phyloP scores from a whole-genome alignment of 192 early-diverging fungal genomes.

The Dissophora globulifera region DNA sequence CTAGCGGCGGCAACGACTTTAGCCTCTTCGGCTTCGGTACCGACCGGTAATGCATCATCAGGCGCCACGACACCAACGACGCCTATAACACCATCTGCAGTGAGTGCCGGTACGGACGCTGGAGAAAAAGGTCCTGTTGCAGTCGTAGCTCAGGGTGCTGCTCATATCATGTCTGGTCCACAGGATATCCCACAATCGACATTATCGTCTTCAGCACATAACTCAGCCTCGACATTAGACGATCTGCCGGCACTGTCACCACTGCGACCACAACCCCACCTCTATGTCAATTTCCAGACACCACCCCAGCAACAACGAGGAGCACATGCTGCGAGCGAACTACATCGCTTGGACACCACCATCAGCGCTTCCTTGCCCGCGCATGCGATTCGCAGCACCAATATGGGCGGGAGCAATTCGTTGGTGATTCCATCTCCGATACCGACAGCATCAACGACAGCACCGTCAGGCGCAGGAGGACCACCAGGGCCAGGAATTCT shows the following conservation, averaged over 20 bases:
- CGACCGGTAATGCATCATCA: too few relatives aligned
- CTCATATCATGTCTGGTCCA: slow-evolving; percentile 52
- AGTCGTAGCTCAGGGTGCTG: slow-evolving; percentile 25
- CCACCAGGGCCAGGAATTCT: slow-evolving; percentile 32
- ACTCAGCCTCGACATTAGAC: background rate
- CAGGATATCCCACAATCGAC: slow-evolving; percentile 47
- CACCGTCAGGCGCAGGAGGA: slow-evolving; percentile 15
- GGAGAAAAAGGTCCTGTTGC: slow-evolving; percentile 36
- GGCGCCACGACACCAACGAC: background rate
- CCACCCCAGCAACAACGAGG: too few relatives aligned
- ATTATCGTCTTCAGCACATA: background rate
- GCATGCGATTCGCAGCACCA: too few relatives aligned
- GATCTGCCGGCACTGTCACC: background rate
- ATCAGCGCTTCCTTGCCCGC: background rate
- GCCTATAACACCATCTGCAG: background rate
- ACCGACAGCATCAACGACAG: background rate
- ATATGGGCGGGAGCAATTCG: too few relatives aligned
- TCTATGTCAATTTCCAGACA: slow-evolving; percentile 21
- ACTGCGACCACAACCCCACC: background rate
- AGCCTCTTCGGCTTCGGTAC: background rate
- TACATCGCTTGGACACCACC: too few relatives aligned
- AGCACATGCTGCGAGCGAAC: too few relatives aligned
- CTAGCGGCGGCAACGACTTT: slow-evolving; percentile 1
- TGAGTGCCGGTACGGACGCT: slow-evolving; percentile 47
- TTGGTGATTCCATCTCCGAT: too few relatives aligned